phyloP scores from a whole-genome alignment of 345 rosid genomes.

The Brassica juncea region DNA sequence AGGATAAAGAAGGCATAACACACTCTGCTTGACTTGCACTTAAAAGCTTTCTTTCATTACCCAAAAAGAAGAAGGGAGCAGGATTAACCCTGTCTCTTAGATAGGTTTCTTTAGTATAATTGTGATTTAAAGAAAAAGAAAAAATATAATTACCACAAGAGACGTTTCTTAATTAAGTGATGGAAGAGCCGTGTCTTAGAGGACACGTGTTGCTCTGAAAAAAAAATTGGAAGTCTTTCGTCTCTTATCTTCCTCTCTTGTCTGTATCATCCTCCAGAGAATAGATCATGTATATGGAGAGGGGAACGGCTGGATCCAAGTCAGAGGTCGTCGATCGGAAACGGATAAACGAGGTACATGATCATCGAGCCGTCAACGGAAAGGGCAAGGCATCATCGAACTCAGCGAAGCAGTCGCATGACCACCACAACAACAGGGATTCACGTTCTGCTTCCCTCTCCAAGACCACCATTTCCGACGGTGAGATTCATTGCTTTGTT shows the following conservation, averaged over 20 bases:
- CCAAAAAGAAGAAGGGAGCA: constrained; percentile 4
- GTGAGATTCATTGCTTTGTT: constrained; percentile 36
- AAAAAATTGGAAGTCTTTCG: too few relatives aligned
- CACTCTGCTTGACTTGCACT: constrained; percentile 41
- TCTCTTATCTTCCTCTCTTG: neutral
- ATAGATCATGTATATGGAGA: constrained; percentile 40
- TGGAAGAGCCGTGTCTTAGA: too few relatives aligned
- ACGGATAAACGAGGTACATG: constrained; percentile 74
- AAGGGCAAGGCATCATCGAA: constrained; percentile 53
- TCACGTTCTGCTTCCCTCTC: constrained; percentile 54
- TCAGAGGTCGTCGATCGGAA: constrained; percentile 80
- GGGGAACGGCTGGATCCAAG: constrained; percentile 64
- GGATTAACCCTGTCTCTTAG: too few relatives aligned
- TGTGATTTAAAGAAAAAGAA: too few relatives aligned
- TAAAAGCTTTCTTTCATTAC: constrained; percentile 28
- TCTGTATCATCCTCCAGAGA: neutral
- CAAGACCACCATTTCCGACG: constrained; percentile 57
- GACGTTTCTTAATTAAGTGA: too few relatives aligned
- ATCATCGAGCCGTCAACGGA: constrained; percentile 68
- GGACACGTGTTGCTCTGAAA: too few relatives aligned
- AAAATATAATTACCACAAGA: too few relatives aligned
- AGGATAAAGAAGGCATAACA: constrained; percentile 9
- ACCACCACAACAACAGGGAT: constrained; percentile 42
- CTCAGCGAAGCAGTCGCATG: constrained; percentile 64
- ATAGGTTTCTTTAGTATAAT: too few relatives aligned